Evolutionary conservation across 2,329 filamentous ascomycete species (phyloP), one percentile per base, ranked within the genome.

Genomic region (Acarospora socialis): DNA sequence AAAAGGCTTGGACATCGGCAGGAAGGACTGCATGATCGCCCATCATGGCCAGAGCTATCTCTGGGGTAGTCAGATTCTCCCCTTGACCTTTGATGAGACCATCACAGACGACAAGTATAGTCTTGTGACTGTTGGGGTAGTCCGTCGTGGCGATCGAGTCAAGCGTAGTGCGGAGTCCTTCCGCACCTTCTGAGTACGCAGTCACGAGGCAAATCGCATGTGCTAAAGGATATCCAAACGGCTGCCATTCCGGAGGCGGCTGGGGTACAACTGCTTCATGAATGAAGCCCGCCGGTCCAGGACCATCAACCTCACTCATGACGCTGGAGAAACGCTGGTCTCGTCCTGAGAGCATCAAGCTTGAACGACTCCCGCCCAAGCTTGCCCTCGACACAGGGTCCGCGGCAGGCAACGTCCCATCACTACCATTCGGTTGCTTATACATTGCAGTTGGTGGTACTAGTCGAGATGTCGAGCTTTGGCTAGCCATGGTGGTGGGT

Each of bases 61-160:
- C 90, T 1, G 90, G 90, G 0, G 90, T 98, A 3, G 84, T 81
- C 47, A 80, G 62, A 6, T 67, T 61, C 57, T 98, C 90, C 29
- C 92, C 90, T 49, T 92, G 73, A 44, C 92, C 92, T 61, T 94
- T 94, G 65, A 98, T 93, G 51, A 95, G 72, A 59, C 90, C 90
- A 54, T 98, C 90, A 59, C 90, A 98, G 46, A 98, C 81, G 47
- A 94, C 81, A 38, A 98, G 68, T 46, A 98, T 90, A 17, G 86
- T 73, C 60, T 98, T 98, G 68, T 98, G 92, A 55, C 87, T 95
- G 67, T 98, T 98, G 30, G 90, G 90, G 48, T 98, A 98, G 55
- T 98, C 92, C 3, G 90, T 98, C 58, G 82, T 92, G 30, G 87
- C 90, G 51, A 98, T 79, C 1, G 90, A 98, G 58, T 98, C 86